Conservation (phyloP, 75 land plant species). For the Selaginella moellendorffii region DNA sequence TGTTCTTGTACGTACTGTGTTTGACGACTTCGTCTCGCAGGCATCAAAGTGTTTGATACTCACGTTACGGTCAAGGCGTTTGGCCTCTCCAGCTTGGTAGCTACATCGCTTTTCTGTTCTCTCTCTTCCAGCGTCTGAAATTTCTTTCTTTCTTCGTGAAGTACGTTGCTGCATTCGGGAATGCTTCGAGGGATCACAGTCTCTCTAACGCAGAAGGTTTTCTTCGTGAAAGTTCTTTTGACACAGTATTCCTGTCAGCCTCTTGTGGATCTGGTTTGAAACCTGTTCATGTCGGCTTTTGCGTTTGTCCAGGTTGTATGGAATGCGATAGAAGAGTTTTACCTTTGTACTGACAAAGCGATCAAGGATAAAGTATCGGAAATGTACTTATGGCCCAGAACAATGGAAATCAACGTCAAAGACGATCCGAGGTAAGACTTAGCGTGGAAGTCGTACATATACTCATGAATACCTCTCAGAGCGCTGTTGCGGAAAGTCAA, state of each 20-base stretch:
- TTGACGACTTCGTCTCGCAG: conserved; percentile 22
- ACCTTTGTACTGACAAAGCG: no score
- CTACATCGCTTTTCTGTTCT: neutral
- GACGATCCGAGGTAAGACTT: conserved; percentile 35
- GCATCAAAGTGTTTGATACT: conserved; percentile 70
- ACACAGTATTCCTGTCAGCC: no score
- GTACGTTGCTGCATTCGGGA: conserved; percentile 63
- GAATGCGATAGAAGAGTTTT: no score
- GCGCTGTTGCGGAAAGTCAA: conserved; percentile 56
- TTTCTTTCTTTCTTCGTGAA: conserved; percentile 25
- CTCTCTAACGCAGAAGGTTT: conserved; percentile 68
- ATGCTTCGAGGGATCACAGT: conserved; percentile 47
- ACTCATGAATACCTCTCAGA: no score
- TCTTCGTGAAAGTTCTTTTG: no score
- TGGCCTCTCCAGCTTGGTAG: conserved; percentile 62
- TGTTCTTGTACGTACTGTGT: neutral
- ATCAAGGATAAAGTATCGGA: conserved; percentile 47
- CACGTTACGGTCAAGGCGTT: conserved; percentile 68
- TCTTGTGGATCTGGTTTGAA: conserved; percentile 85
- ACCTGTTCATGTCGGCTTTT: conserved; percentile 66
- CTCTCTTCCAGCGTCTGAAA: neutral
- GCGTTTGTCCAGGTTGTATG: conserved; percentile 67
- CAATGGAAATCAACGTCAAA: conserved; percentile 54
- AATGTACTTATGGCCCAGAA: conserved; percentile 70
- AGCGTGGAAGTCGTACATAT: no score